Evolutionary conservation across 768 basidiomycete genomes (phyloP).

Genomic region (Pleurotus sapidus): DNA sequence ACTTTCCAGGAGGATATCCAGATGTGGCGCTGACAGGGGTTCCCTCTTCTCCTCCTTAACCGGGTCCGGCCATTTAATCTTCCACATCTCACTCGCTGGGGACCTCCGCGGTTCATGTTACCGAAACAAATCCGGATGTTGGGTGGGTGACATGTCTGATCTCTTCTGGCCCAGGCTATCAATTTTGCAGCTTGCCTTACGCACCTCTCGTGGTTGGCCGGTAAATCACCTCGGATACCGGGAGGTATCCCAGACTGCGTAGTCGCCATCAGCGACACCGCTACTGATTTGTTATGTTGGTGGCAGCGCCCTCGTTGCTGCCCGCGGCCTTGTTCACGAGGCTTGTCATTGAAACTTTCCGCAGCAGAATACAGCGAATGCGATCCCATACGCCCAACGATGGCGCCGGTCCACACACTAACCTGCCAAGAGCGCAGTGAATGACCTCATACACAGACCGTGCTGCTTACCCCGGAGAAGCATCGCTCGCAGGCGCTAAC

Average conservation of each 20-base stretch:
- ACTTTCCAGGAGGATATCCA: too few species aligned
- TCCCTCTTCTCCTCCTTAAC: neutral
- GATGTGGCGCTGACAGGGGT: too few species aligned
- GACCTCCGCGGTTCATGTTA: conserved; percentile 4
- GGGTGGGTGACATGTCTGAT: conserved; percentile 4
- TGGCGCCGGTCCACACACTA: neutral
- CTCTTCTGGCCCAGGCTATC: conserved; percentile 1
- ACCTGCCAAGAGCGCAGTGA: neutral
- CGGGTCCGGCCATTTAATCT: neutral
- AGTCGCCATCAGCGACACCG: neutral
- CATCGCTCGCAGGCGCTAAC: too few species aligned
- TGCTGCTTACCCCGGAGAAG: too few species aligned
- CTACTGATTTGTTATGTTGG: neutral
- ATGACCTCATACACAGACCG: conserved; percentile 1
- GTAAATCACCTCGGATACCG: conserved; percentile 7
- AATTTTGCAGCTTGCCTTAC: conserved; percentile 4
- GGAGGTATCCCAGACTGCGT: neutral
- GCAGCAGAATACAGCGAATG: conserved; percentile 1
- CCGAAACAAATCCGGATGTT: conserved; percentile 6
- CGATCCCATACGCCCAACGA: neutral
- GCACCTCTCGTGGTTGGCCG: neutral
- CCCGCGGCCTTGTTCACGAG: conserved; percentile 5
- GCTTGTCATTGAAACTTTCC: neutral
- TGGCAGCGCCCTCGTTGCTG: neutral
- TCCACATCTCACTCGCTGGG: neutral